Base-by-base conservation (phyloP, 2,329 filamentous ascomycete genomes). In the Tolypocladium guangdongense region DNA sequence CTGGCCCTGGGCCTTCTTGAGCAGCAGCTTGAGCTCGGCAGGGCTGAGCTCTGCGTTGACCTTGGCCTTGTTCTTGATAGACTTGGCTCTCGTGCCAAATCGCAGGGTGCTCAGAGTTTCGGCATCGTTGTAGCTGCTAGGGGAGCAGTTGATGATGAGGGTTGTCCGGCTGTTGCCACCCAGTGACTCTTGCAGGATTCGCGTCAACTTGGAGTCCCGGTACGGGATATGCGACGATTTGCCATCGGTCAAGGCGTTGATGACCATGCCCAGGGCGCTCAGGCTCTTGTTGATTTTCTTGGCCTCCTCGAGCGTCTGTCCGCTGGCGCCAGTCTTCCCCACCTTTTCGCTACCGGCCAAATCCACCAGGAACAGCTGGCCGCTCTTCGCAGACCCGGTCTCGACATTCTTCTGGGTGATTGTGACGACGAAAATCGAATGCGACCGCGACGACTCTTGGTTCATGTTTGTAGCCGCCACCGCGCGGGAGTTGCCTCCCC, bases 241-340 rank as follows among this genome's bases (percentile, higher is more conserved):
- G 67, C 91, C 92, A 68, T 97, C 93, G 3, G 93, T 96, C 63
- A 99, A 75, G 52, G 91, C 84, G 72, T 97, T 97, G 78, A 99
- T 99, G 74, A 97, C 93, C 91, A 96, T 97, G 64, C 93, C 93
- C 56, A 99, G 80, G 53, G 93, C 91, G 74, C 91, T 96, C 76
- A 99, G 81, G 78, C 90, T 96, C 80, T 97, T 97, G 81, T 99
- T 99, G 80, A 99, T 99, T 80, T 99, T 99, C 79, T 97, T 97
- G 56, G 93, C 93, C 70, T 99, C 93, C 71, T 97, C 93, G 45
- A 99, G 78, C 5, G 92, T 97, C 72, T 97, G 93, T 54, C 93
- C 93, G 68, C 90, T 96, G 57, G 93, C 93, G 62, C 93, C 93
- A 33, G 93, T 99, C 80, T 99, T 97, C 68, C 93, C 92, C 51